A percentile compares a stretch with the other conserved stretches of the same genome.
phyloP scores from a whole-genome alignment of 306 rosid species.

The Vicia villosa region DNA sequence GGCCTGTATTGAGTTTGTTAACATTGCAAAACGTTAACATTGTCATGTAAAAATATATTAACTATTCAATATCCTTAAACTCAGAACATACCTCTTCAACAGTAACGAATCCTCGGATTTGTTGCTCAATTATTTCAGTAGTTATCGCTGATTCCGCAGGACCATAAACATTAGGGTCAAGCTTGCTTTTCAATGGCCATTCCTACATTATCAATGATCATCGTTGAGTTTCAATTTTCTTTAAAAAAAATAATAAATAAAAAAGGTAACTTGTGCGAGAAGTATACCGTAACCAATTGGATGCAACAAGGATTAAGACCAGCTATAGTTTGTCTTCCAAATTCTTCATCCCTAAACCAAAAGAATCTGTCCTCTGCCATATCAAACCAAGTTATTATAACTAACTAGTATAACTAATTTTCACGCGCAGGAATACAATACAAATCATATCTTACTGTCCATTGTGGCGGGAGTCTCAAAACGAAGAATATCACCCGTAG shows the following conservation, averaged over 20 bases:
- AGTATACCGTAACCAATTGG: constrained; percentile 66
- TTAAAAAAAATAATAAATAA: no score
- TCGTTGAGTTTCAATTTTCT: no score
- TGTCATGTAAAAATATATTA: background rate
- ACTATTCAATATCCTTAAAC: background rate
- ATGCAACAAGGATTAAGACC: constrained; percentile 81
- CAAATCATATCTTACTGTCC: constrained; percentile 43
- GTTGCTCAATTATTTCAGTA: constrained; percentile 54
- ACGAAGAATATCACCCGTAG: constrained; percentile 44
- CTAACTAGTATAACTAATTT: no score
- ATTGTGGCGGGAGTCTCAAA: constrained; percentile 60
- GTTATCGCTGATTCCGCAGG: constrained; percentile 72
- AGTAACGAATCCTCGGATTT: constrained; percentile 52
- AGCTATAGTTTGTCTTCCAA: no score
- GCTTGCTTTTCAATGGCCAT: constrained; percentile 87
- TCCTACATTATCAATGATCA: constrained; percentile 57
- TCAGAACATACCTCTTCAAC: constrained; percentile 56
- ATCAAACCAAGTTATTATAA: background rate
- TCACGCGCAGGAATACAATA: no score
- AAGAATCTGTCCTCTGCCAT: constrained; percentile 71
- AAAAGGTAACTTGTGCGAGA: background rate
- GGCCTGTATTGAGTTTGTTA: constrained; percentile 44
- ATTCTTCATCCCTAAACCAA: no score
- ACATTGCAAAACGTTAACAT: background rate
- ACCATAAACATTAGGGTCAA: constrained; percentile 71